These are phyloP conservation scores for Monosporascus sp. DNA, from an alignment of 2,329 filamentous ascomycete genomes.

Conservation along the genomic window DNA sequence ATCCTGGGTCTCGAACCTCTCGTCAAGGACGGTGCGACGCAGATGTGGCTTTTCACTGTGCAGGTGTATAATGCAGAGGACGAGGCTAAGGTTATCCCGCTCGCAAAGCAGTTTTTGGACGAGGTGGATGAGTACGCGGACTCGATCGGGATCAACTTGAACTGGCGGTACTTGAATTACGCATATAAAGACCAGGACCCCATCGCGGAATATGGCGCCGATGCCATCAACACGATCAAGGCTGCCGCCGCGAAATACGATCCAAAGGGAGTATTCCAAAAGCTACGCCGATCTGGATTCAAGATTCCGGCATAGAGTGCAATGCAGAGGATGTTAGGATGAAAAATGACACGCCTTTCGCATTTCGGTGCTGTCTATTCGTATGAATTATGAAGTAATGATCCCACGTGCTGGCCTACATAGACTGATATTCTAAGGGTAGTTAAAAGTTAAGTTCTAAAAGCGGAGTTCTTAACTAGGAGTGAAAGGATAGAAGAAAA, in stretches of 20 bases:
- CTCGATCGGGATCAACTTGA: not conserved
- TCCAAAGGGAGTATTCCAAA: slow-evolving; percentile 23
- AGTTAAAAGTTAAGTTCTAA: too few relatives aligned
- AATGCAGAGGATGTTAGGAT: too few relatives aligned
- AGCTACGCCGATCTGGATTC: slow-evolving; percentile 15
- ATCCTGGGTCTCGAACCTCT: slow-evolving; percentile 26
- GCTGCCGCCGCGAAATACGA: slow-evolving; percentile 20
- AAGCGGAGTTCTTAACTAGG: too few relatives aligned
- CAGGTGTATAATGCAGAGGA: slow-evolving; percentile 32
- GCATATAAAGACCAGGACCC: slow-evolving; percentile 29
- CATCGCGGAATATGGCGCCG: slow-evolving; percentile 27
- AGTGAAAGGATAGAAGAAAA: too few relatives aligned
- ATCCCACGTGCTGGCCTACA: too few relatives aligned
- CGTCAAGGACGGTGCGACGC: slow-evolving; percentile 29
- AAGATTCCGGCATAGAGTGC: slow-evolving; percentile 5
- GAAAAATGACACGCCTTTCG: too few relatives aligned
- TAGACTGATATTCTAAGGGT: too few relatives aligned
- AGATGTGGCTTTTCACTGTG: slow-evolving; percentile 32
- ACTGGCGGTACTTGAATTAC: slow-evolving; percentile 35
- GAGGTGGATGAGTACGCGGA: slow-evolving; percentile 7
- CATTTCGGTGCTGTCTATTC: too few relatives aligned
- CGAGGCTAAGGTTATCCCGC: slow-evolving; percentile 25
- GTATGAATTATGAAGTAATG: too few relatives aligned
- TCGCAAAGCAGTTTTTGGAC: slow-evolving; percentile 16
- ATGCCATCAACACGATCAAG: slow-evolving; percentile 22